phyloP scores from a whole-genome alignment of 306 rosid species.

The Acacia crassicarpa region DNA sequence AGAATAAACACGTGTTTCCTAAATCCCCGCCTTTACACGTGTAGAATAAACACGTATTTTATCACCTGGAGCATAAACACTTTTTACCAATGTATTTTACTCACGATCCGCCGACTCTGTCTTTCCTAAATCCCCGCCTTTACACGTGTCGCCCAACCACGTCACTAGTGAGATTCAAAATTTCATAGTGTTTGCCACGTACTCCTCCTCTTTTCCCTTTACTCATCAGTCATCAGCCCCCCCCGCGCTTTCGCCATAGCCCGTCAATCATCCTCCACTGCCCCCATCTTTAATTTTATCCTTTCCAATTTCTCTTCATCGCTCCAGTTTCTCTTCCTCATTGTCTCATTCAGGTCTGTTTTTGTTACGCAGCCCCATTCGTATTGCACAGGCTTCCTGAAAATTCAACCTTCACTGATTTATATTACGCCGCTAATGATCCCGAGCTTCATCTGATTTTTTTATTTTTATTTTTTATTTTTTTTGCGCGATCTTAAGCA shows the following conservation, averaged over 20 bases:
- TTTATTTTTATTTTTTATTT: too few species aligned
- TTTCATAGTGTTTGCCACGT: slow-evolving; percentile 30
- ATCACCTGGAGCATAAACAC: too few species aligned
- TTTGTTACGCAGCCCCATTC: neutral
- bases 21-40: too few species aligned
- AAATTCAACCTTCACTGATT: neutral
- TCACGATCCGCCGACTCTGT: neutral
- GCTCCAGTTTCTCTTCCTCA: neutral
- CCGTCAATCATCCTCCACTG: neutral
- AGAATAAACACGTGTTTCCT: too few species aligned
- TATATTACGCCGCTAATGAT: neutral
- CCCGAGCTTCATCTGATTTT: neutral
- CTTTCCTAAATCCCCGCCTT: neutral
- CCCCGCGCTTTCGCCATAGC: neutral
- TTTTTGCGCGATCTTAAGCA: neutral
- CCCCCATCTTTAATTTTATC: neutral
- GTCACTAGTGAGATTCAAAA: neutral
- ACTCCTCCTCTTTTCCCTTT: neutral
- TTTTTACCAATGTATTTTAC: too few species aligned
- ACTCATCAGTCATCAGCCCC: neutral
- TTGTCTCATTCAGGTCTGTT: neutral
- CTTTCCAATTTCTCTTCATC: neutral
- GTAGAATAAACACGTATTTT: too few species aligned
- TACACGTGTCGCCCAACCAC: slow-evolving; percentile 27
- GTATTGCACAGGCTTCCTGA: neutral